Evolutionary conservation across 345 rosid genomes (phyloP).

Genomic region (Lepidium sativum): DNA sequence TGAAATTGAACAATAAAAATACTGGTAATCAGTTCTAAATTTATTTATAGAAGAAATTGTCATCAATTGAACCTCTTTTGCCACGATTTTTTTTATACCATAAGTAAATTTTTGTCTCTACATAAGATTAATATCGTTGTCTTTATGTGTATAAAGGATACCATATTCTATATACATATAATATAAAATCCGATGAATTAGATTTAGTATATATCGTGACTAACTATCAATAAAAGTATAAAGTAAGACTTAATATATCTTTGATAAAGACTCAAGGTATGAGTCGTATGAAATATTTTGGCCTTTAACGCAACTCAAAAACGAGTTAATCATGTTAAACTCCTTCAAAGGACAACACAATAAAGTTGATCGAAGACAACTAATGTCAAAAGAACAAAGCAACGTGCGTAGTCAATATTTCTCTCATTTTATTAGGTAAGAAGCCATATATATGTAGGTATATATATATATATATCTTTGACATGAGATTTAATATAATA

Average conservation of each 20-base stretch:
- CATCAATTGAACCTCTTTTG: neutral
- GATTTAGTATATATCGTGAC: neutral
- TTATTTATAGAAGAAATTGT: neutral
- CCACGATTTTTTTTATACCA: neutral
- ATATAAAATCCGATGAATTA: neutral
- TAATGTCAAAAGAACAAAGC: neutral
- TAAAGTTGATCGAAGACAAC: slow-evolving; percentile 9
- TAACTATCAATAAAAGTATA: neutral
- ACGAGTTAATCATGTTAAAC: slow-evolving; percentile 16
- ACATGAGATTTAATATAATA: neutral
- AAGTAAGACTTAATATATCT: neutral
- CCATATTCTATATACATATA: neutral
- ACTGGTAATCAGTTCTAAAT: neutral
- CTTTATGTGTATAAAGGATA: neutral
- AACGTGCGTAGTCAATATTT: slow-evolving; percentile 23
- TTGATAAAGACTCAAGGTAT: neutral
- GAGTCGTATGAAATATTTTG: neutral
- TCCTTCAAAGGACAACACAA: too few relatives aligned
- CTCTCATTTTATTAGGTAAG: slow-evolving; percentile 21
- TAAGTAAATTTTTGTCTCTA: neutral
- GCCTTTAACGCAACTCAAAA: neutral
- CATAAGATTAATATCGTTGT: neutral
- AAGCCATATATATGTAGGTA: too few relatives aligned
- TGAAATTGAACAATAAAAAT: neutral
- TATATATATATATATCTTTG: slow-evolving; percentile 5